Evolutionary conservation across 2,329 filamentous ascomycete genomes (phyloP).

Genomic region (Colletotrichum agaves): DNA sequence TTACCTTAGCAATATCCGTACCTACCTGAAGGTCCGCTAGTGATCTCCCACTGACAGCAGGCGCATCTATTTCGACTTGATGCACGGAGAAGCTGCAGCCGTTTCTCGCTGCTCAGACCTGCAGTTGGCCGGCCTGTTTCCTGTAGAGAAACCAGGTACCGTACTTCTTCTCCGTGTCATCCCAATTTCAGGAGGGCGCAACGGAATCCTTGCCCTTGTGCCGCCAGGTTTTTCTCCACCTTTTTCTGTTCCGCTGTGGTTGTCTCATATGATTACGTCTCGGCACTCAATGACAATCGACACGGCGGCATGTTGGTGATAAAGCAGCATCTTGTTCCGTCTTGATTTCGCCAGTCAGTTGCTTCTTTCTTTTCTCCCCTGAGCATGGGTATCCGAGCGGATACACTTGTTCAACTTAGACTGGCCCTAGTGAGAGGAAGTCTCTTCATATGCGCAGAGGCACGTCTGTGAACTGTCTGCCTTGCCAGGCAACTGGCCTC

Average conservation of each 20-base stretch:
- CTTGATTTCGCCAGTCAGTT: slow-evolving; percentile 16
- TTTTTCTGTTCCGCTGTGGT: background rate
- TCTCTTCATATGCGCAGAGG: background rate
- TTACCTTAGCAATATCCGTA: no score
- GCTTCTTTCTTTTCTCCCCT: background rate
- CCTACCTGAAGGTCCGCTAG: background rate
- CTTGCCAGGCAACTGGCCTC: background rate
- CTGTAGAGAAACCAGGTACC: background rate
- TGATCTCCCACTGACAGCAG: slow-evolving; percentile 2
- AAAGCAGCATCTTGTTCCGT: slow-evolving; percentile 2
- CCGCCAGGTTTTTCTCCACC: slow-evolving; percentile 8
- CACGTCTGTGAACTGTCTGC: background rate
- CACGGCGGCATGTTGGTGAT: background rate
- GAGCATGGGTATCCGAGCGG: background rate
- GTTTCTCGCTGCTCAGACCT: slow-evolving; percentile 14
- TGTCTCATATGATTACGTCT: slow-evolving; percentile 3
- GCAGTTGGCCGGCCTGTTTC: slow-evolving; percentile 18
- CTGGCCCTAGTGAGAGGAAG: background rate
- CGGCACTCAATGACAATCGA: background rate
- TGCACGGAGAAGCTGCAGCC: background rate
- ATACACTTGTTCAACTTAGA: background rate
- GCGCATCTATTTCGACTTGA: background rate
- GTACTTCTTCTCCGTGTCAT: slow-evolving; percentile 12
- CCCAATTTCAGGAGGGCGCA: slow-evolving; percentile 13
- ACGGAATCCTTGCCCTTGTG: slow-evolving; percentile 7